A percentile compares a stretch with the other conserved stretches of the same genome.
These are phyloP conservation scores for Malus orientalis DNA, from an alignment of 306 rosid genomes.

Conservation along the genomic window DNA sequence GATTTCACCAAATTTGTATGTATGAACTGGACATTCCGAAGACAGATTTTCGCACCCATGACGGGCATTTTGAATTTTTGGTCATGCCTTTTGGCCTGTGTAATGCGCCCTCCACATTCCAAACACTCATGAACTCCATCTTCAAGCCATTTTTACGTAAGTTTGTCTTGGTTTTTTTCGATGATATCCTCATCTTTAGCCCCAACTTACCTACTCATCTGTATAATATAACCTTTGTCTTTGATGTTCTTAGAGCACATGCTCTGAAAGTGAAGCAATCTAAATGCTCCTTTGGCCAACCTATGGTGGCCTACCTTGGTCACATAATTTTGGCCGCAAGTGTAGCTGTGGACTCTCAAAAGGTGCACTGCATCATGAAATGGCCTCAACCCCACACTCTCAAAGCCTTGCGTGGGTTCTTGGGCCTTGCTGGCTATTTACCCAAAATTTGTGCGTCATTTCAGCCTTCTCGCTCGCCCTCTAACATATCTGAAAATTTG, in stretches of 20 bases:
- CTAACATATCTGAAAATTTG: not conserved
- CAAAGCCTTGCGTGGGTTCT: not conserved
- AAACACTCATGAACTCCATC: not conserved
- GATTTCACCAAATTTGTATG: not conserved
- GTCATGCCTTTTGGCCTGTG: too few species aligned
- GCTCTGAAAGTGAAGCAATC: too few species aligned
- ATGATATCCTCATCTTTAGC: too few species aligned
- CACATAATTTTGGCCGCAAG: too few species aligned
- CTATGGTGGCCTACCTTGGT: too few species aligned
- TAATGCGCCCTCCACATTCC: not conserved
- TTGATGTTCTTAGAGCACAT: too few species aligned
- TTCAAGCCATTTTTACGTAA: not conserved
- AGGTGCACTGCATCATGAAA: not conserved
- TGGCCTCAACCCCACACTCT: not conserved
- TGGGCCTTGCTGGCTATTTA: not conserved
- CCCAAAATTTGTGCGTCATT: not conserved
- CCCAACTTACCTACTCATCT: too few species aligned
- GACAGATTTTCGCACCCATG: not conserved
- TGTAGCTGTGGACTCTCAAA: not conserved
- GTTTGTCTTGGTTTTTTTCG: too few species aligned
- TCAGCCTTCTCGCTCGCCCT: too few species aligned
- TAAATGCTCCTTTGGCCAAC: too few species aligned
- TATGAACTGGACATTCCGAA: not conserved
- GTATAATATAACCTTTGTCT: too few species aligned
- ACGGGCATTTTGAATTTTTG: not conserved